Percentiles rank a stretch among this genome's conserved stretches.
Conservation (phyloP, 352 stramenopile species). For the Phytophthora aleatoria region DNA sequence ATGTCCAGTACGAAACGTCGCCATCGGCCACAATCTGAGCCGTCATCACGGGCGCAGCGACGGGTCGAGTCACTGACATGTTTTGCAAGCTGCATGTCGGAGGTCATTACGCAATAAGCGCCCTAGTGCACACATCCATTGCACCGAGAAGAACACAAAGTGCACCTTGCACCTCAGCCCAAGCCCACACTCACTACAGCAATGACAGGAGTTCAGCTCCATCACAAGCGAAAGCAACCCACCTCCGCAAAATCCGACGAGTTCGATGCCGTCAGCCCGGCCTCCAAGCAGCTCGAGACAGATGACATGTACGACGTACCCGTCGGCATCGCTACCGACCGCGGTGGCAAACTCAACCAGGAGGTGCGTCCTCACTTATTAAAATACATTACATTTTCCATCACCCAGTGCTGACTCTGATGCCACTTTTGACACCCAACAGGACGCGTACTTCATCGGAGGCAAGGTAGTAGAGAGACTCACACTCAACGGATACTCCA, state of each 20-base stretch:
- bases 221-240: conserved; percentile 49
- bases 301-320: conserved; percentile 51
- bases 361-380: conserved; percentile 45
- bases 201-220: conserved; percentile 23
- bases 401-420: conserved; percentile 6
- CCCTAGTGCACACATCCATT: conserved; percentile 12
- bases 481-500: conserved; percentile 82
- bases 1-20: conserved; percentile 9
- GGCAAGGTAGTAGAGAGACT: conserved; percentile 58
- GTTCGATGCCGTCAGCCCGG: conserved; percentile 13
- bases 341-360: conserved; percentile 75
- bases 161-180: neutral
- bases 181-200: conserved; percentile 1
- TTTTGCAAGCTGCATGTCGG: conserved; percentile 2
- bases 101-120: conserved; percentile 27
- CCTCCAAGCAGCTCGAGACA: conserved; percentile 46
- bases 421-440: neutral
- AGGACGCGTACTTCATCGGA: conserved; percentile 87
- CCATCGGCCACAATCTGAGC: conserved; percentile 9
- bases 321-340: conserved; percentile 71
- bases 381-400: neutral
- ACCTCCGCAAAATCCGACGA: conserved; percentile 22
- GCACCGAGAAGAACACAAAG: conserved; percentile 2
- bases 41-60: conserved; percentile 15
- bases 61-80: conserved; percentile 11